phyloP scores from a whole-genome alignment of 2,329 filamentous ascomycete species.

The Aureobasidium sp. region DNA sequence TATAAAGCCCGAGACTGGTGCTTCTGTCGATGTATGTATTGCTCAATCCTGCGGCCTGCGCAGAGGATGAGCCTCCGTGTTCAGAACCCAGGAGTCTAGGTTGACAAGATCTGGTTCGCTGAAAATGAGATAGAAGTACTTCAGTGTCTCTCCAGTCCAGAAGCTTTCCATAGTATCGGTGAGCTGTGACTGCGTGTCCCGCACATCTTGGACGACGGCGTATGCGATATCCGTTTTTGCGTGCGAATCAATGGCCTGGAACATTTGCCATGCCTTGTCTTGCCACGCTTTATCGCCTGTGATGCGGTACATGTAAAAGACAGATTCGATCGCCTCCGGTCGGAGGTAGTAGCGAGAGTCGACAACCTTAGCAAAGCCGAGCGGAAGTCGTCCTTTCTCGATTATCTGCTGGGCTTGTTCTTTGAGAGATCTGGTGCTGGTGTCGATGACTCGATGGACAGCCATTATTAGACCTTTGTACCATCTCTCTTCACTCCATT shows the following conservation, averaged over 20 bases:
- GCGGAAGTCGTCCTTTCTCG: slow-evolving; percentile 41
- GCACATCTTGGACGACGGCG: slow-evolving; percentile 59
- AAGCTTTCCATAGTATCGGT: slow-evolving; percentile 68
- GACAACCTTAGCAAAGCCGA: slow-evolving; percentile 50
- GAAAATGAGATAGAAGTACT: slow-evolving; percentile 61
- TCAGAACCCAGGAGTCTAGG: slow-evolving; percentile 42
- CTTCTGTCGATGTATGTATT: neutral
- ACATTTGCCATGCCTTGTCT: slow-evolving; percentile 70
- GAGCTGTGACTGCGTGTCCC: slow-evolving; percentile 31
- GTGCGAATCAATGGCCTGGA: slow-evolving; percentile 53
- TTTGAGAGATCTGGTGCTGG: slow-evolving; percentile 11
- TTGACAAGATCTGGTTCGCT: slow-evolving; percentile 52
- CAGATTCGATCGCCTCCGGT: slow-evolving; percentile 73
- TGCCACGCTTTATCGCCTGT: slow-evolving; percentile 61
- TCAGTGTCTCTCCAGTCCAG: slow-evolving; percentile 56
- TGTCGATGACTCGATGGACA: slow-evolving; percentile 23
- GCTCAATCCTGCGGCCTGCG: slow-evolving; percentile 3
- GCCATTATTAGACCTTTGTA: slow-evolving; percentile 33
- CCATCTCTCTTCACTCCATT: slow-evolving; percentile 43
- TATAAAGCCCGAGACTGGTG: neutral
- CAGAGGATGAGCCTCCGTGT: slow-evolving; percentile 15
- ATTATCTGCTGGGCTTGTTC: slow-evolving; percentile 28
- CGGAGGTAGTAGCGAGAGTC: slow-evolving; percentile 59
- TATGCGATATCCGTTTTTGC: slow-evolving; percentile 58
- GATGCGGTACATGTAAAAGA: slow-evolving; percentile 71